Evolutionary conservation across 306 rosid species (phyloP), one percentile per base, ranked within the genome.

Genomic region (Casuarina cunninghamiana): DNA sequence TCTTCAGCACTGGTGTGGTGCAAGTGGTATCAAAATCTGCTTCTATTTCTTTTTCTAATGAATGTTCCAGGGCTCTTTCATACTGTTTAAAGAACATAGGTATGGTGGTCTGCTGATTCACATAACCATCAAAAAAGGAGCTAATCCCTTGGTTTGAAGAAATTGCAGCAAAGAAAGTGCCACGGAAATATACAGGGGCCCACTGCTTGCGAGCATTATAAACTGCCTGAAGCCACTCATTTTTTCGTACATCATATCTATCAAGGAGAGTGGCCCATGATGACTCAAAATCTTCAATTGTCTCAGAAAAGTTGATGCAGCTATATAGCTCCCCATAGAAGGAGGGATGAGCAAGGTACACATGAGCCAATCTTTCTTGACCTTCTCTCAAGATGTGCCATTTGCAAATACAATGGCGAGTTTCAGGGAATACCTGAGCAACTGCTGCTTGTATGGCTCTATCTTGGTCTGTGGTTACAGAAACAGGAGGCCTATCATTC

Each of bases 311-410:
- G 83, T 83, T 91, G 83, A 91, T 83, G 82, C 94, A 91, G 80
- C 91, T 85, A 79, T 91, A 88, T 6, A 91, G 82, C 84, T 91
- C 92, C 10, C 92, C 90, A 17, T 89, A 86, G 74, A 89, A 88
- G 66, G 94, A 84, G 76, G 92, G 94, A 72, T 89, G 86, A 65
- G 92, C 89, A 79, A 88, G 90, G 88, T 89, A 88, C 74, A 85
- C 78, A 82, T 83, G 97, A 88, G 94, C 88, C 80, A 91, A 9
- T 80, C 97, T 84, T 86, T 89, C 92, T 79, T 89, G 97, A 63
- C 94, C 93, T 88, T 91, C 97, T 80, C 97, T 88, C 85, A 91
- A 86, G 73, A 91, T 91, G 81, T 91, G 97, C 97, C 97, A 91
- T 84, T 89, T 91, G 86, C 97, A 91, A 72, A 91, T 91, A 69